Evolutionary conservation across 2,329 filamentous ascomycete species (phyloP).

Genomic region (Aspergillus hortae): DNA sequence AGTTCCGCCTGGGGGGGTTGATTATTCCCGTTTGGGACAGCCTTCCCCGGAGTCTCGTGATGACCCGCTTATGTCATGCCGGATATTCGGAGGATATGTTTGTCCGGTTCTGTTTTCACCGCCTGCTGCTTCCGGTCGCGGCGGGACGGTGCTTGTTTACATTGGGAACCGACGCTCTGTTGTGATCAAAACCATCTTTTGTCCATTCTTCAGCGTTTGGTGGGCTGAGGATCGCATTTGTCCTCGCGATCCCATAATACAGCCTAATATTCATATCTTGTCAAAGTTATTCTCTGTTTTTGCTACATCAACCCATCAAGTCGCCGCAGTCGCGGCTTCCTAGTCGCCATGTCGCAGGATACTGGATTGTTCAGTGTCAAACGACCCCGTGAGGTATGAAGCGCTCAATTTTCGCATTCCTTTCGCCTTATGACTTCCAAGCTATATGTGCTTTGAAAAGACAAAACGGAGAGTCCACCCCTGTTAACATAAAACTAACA

Average conservation of each 20-base stretch:
- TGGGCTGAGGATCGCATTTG: background rate
- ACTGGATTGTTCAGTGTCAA: conserved; percentile 86
- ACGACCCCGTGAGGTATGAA: conserved; percentile 78
- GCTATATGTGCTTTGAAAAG: background rate
- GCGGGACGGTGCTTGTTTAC: conserved; percentile 36
- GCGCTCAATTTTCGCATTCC: conserved; percentile 8
- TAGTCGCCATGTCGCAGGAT: conserved; percentile 73
- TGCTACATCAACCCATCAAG: background rate
- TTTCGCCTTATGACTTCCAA: background rate
- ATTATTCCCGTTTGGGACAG: background rate
- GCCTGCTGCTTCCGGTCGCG: conserved; percentile 24
- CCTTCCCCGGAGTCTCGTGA: conserved; percentile 32
- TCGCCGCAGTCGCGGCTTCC: conserved; percentile 27
- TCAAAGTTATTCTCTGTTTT: background rate
- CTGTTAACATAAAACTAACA: conserved; percentile 12
- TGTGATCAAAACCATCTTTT: background rate
- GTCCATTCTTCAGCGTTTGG: too few species aligned
- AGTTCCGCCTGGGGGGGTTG: conserved; percentile 16
- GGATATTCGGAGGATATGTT: conserved; percentile 15
- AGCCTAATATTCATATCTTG: background rate
- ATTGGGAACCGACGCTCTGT: conserved; percentile 12
- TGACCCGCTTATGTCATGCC: conserved; percentile 1
- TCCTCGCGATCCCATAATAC: background rate
- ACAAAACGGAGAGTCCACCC: background rate
- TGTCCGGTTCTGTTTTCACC: conserved; percentile 19